Evolutionary conservation across 352 stramenopile genomes (phyloP), one percentile per base, ranked within the genome.

Genomic region (Phytophthora pini): DNA sequence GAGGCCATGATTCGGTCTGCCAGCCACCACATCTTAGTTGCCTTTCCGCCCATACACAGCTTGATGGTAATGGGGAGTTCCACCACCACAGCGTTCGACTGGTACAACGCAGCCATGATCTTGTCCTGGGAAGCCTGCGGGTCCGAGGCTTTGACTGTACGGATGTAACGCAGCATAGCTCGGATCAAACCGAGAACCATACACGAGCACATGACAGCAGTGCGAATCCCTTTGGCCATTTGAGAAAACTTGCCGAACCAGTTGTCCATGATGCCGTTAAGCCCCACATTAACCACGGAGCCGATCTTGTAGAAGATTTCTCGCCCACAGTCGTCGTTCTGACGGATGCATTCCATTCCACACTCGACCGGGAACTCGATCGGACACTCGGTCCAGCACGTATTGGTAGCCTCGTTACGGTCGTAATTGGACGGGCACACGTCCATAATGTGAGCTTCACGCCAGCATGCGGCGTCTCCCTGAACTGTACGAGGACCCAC

Each of bases 311-410:
- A 57, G 34, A 82, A 38, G 11, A 86, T 56, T 36, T 72, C 72
- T 26, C 68, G 66, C 1, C 46, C 65, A 34, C 72, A 80, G 57
- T 80, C 72, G 43, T 68, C 50, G 29, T 62, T 80, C 31, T 80
- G 72, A 17, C 59, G 68, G 34, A 80, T 56, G 29, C 72, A 80
- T 38, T 80, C 64, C 55, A 75, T 64, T 31, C 68, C 72, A 41
- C 72, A 80, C 29, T 61, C 52, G 10, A 80, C 44, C 8, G 72
- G 72, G 15, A 62, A 77, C 12, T 68, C 69, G 2, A 80, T 58
- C 0, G 79, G 79, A 29, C 79, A 88, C 45, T 85, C 61, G 0
- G 76, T 68, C 78, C 78, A 87, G 70, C 78, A 87, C 10, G 78
- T 84, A 20, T 70, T 79, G 31, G 74, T 74, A 0, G 63, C 65